Conservation (phyloP, 257 asterid genomes). For the Mitragyna speciosa region DNA sequence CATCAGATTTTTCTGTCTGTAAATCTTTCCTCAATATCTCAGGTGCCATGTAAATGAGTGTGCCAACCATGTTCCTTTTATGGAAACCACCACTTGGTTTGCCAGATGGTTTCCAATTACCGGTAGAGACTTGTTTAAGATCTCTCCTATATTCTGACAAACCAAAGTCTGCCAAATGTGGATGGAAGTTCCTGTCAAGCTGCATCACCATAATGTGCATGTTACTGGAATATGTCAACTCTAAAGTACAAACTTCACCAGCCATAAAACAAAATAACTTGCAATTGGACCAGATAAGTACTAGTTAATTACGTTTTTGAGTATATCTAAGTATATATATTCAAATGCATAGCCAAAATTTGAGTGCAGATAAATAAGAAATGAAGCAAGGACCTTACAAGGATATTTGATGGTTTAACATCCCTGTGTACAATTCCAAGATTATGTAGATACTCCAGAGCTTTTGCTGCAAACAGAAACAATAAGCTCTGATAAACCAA, state of each 20-base stretch:
- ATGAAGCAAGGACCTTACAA: slow-evolving; percentile 56
- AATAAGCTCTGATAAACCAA: slow-evolving; percentile 21
- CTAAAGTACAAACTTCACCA: not conserved
- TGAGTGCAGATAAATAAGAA: slow-evolving; percentile 16
- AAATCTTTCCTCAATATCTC: slow-evolving; percentile 82
- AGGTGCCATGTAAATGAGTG: slow-evolving; percentile 97
- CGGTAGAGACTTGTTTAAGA: slow-evolving; percentile 63
- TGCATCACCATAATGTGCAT: slow-evolving; percentile 36
- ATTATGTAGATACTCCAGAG: slow-evolving; percentile 79
- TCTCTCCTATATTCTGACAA: slow-evolving; percentile 77
- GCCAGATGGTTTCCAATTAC: slow-evolving; percentile 82
- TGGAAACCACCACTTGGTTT: slow-evolving; percentile 99
- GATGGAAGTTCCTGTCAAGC: slow-evolving; percentile 63
- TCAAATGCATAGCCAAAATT: too few relatives aligned
- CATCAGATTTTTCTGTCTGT: slow-evolving; percentile 93
- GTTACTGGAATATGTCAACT: not conserved
- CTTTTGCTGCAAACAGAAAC: slow-evolving; percentile 70
- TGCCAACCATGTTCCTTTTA: slow-evolving; percentile 93
- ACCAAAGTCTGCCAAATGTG: slow-evolving; percentile 90
- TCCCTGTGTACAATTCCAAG: slow-evolving; percentile 97
- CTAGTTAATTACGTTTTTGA: not conserved
- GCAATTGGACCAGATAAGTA: not conserved
- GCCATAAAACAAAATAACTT: not conserved
- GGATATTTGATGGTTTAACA: slow-evolving; percentile 97
- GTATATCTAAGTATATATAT: not conserved